Base-by-base conservation (phyloP, 2,329 filamentous ascomycete species). In the Beauveria sp. region DNA sequence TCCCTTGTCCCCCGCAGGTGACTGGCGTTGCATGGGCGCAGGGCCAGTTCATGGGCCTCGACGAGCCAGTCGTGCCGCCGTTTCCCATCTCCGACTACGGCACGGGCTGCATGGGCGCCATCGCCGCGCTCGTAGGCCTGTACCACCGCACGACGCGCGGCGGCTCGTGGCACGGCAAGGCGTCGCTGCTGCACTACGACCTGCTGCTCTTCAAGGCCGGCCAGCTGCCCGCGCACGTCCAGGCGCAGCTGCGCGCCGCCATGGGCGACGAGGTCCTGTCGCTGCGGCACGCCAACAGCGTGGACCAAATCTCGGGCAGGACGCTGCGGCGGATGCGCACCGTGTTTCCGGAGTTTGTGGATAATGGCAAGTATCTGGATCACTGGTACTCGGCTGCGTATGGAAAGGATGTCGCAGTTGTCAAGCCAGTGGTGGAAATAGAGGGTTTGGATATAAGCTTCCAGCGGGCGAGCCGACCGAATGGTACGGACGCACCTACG, bases 71-170 rank as follows among this genome's bases (percentile, higher is more conserved):
- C 1, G 83, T 89, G 0, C 86, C 86, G 51, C 85, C 86, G 0
- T 85, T 86, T 62, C 83, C 83, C 34, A 85, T 85, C 65, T 84
- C 80, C 24, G 83, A 84, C 73, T 90, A 90, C 67, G 87, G 87
- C 45, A 90, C 87, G 0, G 88, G 87, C 34, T 89, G 86, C 68
- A 86, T 89, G 75, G 88, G 87, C 3, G 85, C 86, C 50, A 85
- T 88, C 65, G 84, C 86, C 3, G 86, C 86, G 0, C 70, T 91
- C 42, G 79, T 79, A 0, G 87, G 86, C 1, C 77, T 90, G 9
- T 85, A 84, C 67, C 80, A 81, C 66, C 79, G 88, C 38, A 82
- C 86, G 0, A 85, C 79, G 9, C 71, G 74, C 14, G 87, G 87
- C 20, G 87, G 87, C 1, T 88, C 85, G 1, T 89, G 86, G 78